Evolutionary conservation across 2,329 filamentous ascomycete genomes (phyloP), one percentile per base, ranked within the genome.

Genomic region (Lojkania enalia): DNA sequence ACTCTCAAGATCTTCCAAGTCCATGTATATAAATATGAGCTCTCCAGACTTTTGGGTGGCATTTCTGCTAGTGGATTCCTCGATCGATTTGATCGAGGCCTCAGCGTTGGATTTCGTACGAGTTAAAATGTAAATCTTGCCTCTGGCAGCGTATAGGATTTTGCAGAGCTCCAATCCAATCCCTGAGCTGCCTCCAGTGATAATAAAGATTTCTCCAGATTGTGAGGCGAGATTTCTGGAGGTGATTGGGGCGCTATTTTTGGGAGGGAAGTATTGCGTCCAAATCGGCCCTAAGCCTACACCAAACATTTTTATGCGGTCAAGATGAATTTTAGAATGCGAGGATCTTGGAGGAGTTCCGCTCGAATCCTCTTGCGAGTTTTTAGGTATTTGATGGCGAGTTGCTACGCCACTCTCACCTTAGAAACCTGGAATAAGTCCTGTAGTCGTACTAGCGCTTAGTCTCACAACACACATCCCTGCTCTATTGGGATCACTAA

Each of bases 71-170:
- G 57, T 35, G 1, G 61, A 52, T n/a, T 44, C 20, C 19, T 72
- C 64, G 49, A 82, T 76, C 2, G 63, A 49, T 1, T 62, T 54
- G 39, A 83, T 76, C 15, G 78, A 77, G 1, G 56, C 49, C 5
- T 57, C 51, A 13, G 67, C 75, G 52, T 78, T 79, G 20, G 70
- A 61, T 36, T 69, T 55, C 4, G 61, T 72, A 20, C 79, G 76
- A 3, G 73, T 72, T 11, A 78, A 76, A 18, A 80, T 64, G 60
- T 81, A 82, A 15, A 83, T 74, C 1, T 66, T 78, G 21, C 71
- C 79, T 41, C 79, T 77, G 23, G 72, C 72, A 19, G 61, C 57
- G 58, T 82, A 83, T n/a, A 84, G 68, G 5, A 82, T 73, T 35
- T 71, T 71, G 35, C 67, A 67, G n/a, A 82, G 67, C 53, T 80